Evolutionary conservation across 2,329 filamentous ascomycete species (phyloP), one percentile per base, ranked within the genome.

Genomic region (Dothistroma pini): DNA sequence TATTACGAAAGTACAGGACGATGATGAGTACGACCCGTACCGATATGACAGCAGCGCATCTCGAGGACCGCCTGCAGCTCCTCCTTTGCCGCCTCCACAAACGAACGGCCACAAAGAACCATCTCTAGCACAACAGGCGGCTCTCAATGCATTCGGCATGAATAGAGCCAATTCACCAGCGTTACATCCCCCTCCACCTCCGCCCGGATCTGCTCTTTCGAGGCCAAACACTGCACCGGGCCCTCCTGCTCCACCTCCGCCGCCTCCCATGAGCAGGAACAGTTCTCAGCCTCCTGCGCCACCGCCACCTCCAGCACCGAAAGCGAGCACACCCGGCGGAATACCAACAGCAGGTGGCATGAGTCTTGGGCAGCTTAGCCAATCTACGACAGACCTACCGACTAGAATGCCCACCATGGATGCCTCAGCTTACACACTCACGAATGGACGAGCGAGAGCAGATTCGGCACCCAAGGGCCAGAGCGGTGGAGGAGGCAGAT

Each of bases 101-200:
- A 70, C 76, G 32, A 80, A 79, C 62, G 78, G 75, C 19, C 57
- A 63, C 56, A 65, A 69, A 44, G 64, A 75, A 29, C 67, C 76
- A 41, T 84, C 81, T 22, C 77, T 86, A 66, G 84, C 84, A 41
- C 80, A 83, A 70, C 81, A 83, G 75, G 84, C 84, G 59, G 84
- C 85, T 21, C 76, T 83, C 58, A 84, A 84, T 62, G 84, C 84
- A 14, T 83, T 86, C 49, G 63, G 66, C 2, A 57, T 58, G 62
- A 62, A 63, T 69, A 78, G 81, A 48, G 74, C 75, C 56, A 58
- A 74, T 14, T 63, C 74, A 57, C 64, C 72, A 16, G 69, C 70
- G 12, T 69, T 70, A 29, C 68, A 73, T 34, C 75, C 76, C 7
- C 72, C 76, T 49, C 78, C 76, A 3, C 79, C 77, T 21, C 77